Evolutionary conservation across 164 flowering plant genomes (phyloP).

Genomic region (Macadamia integrifolia): DNA sequence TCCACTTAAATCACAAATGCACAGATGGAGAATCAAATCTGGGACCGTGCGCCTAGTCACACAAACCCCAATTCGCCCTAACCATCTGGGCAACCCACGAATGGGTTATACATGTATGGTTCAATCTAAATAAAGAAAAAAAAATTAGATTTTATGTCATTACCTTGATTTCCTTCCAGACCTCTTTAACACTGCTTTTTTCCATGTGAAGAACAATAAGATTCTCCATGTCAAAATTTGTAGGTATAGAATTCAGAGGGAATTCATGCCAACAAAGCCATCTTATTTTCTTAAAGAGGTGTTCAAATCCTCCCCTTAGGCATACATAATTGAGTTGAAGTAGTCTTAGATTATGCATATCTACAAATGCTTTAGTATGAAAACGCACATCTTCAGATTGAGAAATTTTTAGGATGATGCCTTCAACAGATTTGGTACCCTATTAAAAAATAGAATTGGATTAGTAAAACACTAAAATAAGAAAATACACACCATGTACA

Average conservation of each 20-base stretch:
- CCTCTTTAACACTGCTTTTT: too few relatives aligned
- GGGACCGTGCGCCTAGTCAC: too few relatives aligned
- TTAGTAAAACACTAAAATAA: too few relatives aligned
- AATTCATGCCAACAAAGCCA: slow-evolving; percentile 17
- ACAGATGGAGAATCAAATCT: too few relatives aligned
- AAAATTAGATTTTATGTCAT: not conserved
- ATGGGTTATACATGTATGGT: too few relatives aligned
- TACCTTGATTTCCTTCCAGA: slow-evolving; percentile 8
- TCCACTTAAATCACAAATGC: too few relatives aligned
- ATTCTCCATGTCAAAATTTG: too few relatives aligned
- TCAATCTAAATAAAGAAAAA: not conserved
- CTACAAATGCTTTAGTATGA: slow-evolving; percentile 6
- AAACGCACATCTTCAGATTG: not conserved
- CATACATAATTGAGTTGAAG: not conserved
- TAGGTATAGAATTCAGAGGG: not conserved
- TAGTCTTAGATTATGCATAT: slow-evolving; percentile 15
- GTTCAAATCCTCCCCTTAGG: not conserved
- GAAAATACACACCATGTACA: too few relatives aligned
- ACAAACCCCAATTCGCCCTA: too few relatives aligned
- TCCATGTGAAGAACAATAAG: too few relatives aligned
- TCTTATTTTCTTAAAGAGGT: slow-evolving; percentile 8
- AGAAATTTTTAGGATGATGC: not conserved
- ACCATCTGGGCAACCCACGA: too few relatives aligned
- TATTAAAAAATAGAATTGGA: not conserved
- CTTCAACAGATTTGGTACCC: slow-evolving; percentile 9